Evolutionary conservation across 768 basidiomycete genomes (phyloP), one percentile per base, ranked within the genome.

Genomic region (Filobasidium floriforme): DNA sequence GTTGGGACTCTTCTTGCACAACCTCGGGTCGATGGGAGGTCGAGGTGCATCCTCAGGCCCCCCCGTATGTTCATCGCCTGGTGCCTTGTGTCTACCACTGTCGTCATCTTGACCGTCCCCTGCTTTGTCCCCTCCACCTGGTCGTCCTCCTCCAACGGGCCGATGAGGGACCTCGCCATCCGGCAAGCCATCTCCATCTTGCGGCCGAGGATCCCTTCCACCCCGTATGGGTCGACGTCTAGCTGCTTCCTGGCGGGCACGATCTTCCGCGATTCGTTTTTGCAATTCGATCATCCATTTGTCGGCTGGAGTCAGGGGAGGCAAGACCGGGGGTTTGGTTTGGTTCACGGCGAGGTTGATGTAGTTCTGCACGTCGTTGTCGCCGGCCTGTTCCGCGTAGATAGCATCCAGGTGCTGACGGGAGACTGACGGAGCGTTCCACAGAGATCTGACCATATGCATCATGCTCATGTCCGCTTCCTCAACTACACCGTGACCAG

Each of bases 1-100:
- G 43, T 71, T 71, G 1, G 73, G 73, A 69, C 75, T 72, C 67
- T 71, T 70, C 68, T 78, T 78, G 62, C 77, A 78, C 12, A 74
- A 41, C 32, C 68, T 61, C 15, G 77, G 77, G 62, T 78, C 77
- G 46, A 78, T 78, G 57, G 72, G 46, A 37, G 32, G 32, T 37
- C 32, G 32, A 37, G 32, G 32, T 37, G 32, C 32, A 37, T 37
- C 72, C 11, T 60, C 60, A 15, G 66, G 66, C 40, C 59, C 52
- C 12, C 62, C 51, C 7, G 66, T 55, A 41, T 61, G 55, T 32
- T 59, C 67, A 37, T 55, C 61, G 24, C n/a, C 24, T 14, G 40
- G 28, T 41, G 40, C 54, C 29, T 28, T 41, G 24, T 62, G 32
- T 3, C 12, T 51, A 19, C 46, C 19, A 51, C 24, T 18, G 12